Percentiles rank a stretch among this genome's conserved stretches.
phyloP scores from a whole-genome alignment of 192 early-diverging fungal genomes.

The Glomus cerebriforme region DNA sequence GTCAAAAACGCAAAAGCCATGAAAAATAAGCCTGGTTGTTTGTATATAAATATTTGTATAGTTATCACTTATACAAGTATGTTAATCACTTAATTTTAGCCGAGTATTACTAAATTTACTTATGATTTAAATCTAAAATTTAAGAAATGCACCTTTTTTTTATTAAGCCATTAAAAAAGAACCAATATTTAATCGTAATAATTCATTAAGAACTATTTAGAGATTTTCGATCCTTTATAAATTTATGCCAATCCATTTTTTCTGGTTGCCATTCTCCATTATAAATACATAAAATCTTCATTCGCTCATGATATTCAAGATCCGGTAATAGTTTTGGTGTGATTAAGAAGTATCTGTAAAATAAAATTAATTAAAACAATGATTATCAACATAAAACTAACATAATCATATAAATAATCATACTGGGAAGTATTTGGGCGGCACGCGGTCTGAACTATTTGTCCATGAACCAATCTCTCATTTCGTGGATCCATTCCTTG shows the following conservation, averaged over 20 bases:
- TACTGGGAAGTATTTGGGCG: slow-evolving; percentile 69
- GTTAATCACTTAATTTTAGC: too few species aligned
- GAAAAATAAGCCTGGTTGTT: too few species aligned
- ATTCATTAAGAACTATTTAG: too few species aligned
- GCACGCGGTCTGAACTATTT: slow-evolving; percentile 86
- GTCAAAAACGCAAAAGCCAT: too few species aligned
- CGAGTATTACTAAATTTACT: too few species aligned
- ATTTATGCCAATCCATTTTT: slow-evolving; percentile 19
- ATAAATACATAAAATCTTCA: slow-evolving; percentile 91
- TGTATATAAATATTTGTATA: too few species aligned
- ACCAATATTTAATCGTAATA: too few species aligned
- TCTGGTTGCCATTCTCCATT: slow-evolving; percentile 82
- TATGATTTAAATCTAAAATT: too few species aligned
- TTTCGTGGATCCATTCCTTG: slow-evolving; percentile 99
- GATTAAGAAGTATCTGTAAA: slow-evolving; percentile 86
- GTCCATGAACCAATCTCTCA: slow-evolving; percentile 92
- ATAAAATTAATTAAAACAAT: not conserved
- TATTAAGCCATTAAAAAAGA: too few species aligned
- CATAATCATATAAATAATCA: slow-evolving; percentile 22
- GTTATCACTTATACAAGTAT: too few species aligned
- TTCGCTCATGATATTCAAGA: slow-evolving; percentile 86
- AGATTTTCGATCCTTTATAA: not conserved
- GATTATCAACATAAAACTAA: not conserved
- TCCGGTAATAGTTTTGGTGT: slow-evolving; percentile 98
- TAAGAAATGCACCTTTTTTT: too few species aligned